Percentiles rank a stretch among this genome's conserved stretches.
Conservation (phyloP, 345 rosid species). For the Syzygium aromaticum region DNA sequence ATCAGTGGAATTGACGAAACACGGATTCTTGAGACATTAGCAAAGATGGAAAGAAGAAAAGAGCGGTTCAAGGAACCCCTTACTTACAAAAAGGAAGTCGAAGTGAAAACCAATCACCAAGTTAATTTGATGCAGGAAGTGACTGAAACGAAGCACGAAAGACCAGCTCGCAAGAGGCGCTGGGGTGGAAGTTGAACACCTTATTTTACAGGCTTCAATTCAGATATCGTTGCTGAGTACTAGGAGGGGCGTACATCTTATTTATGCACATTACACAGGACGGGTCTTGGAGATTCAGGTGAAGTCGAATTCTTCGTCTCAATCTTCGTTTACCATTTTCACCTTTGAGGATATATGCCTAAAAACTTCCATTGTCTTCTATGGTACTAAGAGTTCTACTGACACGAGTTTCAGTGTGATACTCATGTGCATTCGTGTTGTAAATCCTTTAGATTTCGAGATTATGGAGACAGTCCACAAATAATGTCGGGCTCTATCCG, state of each 20-base stretch:
- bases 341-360: background rate
- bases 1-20: conserved; percentile 18
- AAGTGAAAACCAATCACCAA: conserved; percentile 5
- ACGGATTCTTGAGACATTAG: conserved; percentile 32
- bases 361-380: background rate
- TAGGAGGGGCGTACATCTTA: background rate
- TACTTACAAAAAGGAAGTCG: conserved; percentile 9
- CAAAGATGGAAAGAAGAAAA: conserved; percentile 61
- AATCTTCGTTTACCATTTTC: background rate
- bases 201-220: background rate
- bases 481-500: background rate
- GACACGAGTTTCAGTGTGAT: background rate
- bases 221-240: background rate
- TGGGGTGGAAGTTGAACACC: conserved; percentile 32
- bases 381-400: background rate
- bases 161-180: conserved; percentile 50
- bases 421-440: background rate
- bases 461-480: background rate
- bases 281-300: background rate
- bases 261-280: background rate
- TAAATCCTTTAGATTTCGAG: background rate
- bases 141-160: conserved; percentile 17
- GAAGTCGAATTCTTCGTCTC: background rate
- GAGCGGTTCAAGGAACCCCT: conserved; percentile 46
- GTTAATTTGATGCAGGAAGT: conserved; percentile 12